phyloP scores from a whole-genome alignment of 768 basidiomycete genomes.

The Lentinula detonsa region DNA sequence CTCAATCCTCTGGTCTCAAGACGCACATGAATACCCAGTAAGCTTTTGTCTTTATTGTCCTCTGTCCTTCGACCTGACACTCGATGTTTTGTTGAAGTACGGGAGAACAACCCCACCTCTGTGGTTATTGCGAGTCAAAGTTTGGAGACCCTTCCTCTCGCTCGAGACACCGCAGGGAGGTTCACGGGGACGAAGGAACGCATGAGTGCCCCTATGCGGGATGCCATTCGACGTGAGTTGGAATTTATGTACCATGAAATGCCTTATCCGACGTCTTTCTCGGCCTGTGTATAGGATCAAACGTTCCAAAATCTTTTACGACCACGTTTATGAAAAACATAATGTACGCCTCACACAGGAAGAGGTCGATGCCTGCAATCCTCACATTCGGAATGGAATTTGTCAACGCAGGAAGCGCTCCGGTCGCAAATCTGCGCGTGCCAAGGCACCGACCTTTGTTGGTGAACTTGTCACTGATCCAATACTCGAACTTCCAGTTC shows the following conservation, averaged over 20 bases:
- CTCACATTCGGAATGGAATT: neutral
- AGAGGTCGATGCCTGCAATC: neutral
- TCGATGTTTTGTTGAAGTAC: conserved; percentile 29
- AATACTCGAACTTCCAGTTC: neutral
- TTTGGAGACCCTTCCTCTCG: conserved; percentile 72
- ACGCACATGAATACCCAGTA: conserved; percentile 67
- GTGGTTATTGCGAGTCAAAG: conserved; percentile 40
- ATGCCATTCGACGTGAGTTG: conserved; percentile 44
- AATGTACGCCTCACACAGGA: neutral
- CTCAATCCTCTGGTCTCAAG: conserved; percentile 54
- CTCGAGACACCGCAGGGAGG: conserved; percentile 58
- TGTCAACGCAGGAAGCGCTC: neutral
- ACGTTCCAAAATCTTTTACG: conserved; percentile 50
- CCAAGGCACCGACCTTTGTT: neutral
- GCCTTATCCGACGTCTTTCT: conserved; percentile 5
- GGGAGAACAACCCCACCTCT: conserved; percentile 43
- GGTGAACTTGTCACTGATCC: neutral
- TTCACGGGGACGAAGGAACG: conserved; percentile 35
- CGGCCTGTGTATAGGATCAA: conserved; percentile 45
- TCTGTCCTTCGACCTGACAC: neutral
- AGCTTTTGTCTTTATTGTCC: conserved; percentile 16
- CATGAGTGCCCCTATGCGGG: conserved; percentile 37
- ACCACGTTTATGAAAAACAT: conserved; percentile 49
- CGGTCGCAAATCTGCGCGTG: neutral
- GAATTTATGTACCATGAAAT: neutral